These are phyloP conservation scores for Penicillium alfredii DNA, from an alignment of 495 filamentous ascomycete genomes.

Conservation along the genomic window DNA sequence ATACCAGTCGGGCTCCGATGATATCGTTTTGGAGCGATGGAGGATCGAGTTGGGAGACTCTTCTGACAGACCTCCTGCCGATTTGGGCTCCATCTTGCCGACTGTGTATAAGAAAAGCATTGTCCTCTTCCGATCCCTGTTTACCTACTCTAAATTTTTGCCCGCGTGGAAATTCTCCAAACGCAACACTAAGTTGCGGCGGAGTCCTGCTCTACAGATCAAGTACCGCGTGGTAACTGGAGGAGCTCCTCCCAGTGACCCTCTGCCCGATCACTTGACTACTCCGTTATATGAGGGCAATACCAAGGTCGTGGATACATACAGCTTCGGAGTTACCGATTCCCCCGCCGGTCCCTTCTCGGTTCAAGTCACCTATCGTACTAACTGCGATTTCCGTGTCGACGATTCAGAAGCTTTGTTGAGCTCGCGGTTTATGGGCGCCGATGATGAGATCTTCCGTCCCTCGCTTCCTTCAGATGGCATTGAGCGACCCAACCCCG, in stretches of 20 bases:
- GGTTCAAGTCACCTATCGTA: slow-evolving; percentile 75
- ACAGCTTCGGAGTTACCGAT: slow-evolving; percentile 71
- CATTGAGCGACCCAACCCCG: slow-evolving; percentile 34
- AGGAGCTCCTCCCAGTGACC: slow-evolving; percentile 32
- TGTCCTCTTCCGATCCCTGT: slow-evolving; percentile 90
- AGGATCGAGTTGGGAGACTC: slow-evolving; percentile 66
- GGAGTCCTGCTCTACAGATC: slow-evolving; percentile 59
- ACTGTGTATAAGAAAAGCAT: slow-evolving; percentile 95
- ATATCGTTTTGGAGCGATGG: slow-evolving; percentile 90
- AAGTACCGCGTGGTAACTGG: slow-evolving; percentile 73
- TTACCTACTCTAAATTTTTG: slow-evolving; percentile 71
- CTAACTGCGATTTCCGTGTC: slow-evolving; percentile 81
- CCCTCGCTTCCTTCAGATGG: slow-evolving; percentile 57
- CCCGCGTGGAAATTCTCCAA: slow-evolving; percentile 86
- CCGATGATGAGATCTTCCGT: slow-evolving; percentile 80
- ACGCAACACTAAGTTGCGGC: slow-evolving; percentile 57
- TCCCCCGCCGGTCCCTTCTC: slow-evolving; percentile 81
- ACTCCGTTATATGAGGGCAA: slow-evolving; percentile 64
- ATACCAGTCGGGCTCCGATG: slow-evolving; percentile 38
- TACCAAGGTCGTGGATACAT: slow-evolving; percentile 64
- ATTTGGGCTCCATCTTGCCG: slow-evolving; percentile 66
- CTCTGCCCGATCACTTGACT: slow-evolving; percentile 58
- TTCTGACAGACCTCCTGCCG: slow-evolving; percentile 46
- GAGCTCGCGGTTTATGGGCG: slow-evolving; percentile 92
- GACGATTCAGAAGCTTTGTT: slow-evolving; percentile 86